These are phyloP conservation scores for Fagopyrum tataricum DNA, from an alignment of 148 eudicot genomes.

Conservation along the genomic window DNA sequence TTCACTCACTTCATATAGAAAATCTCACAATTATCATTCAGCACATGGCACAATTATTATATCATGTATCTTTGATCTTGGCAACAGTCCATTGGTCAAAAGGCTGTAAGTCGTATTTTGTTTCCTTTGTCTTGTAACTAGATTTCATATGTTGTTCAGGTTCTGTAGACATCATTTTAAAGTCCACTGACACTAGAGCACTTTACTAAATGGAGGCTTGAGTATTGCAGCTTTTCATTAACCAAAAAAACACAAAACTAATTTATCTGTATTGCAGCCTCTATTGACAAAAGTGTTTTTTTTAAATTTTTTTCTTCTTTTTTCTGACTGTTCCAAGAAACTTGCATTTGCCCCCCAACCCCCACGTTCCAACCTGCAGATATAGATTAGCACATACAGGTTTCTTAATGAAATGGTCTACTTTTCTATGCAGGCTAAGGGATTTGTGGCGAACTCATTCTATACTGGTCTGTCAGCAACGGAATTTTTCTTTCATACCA, in stretches of 20 bases:
- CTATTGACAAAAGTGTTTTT: too few species aligned
- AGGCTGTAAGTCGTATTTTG: not conserved
- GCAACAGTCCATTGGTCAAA: not conserved
- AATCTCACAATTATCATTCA: not conserved
- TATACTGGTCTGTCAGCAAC: constrained; percentile 89
- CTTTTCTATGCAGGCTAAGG: constrained; percentile 71
- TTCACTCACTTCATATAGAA: not conserved
- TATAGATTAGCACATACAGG: not conserved
- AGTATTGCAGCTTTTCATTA: not conserved
- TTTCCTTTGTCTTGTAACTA: not conserved
- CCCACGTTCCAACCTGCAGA: not conserved
- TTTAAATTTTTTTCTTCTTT: too few species aligned
- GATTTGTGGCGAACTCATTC: constrained; percentile 91
- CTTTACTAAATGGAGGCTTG: not conserved
- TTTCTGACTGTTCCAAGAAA: not conserved
- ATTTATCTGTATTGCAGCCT: too few species aligned
- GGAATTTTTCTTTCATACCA: constrained; percentile 96
- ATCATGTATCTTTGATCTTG: not conserved
- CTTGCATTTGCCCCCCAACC: not conserved
- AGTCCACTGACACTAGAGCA: not conserved
- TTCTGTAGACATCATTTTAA: not conserved
- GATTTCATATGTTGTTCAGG: not conserved
- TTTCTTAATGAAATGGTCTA: not conserved
- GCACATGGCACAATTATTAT: not conserved
- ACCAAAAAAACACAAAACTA: not conserved